These are phyloP conservation scores for Leccinum pachyderme DNA, from an alignment of 1,284 basidiomycete genomes.

Conservation along the genomic window DNA sequence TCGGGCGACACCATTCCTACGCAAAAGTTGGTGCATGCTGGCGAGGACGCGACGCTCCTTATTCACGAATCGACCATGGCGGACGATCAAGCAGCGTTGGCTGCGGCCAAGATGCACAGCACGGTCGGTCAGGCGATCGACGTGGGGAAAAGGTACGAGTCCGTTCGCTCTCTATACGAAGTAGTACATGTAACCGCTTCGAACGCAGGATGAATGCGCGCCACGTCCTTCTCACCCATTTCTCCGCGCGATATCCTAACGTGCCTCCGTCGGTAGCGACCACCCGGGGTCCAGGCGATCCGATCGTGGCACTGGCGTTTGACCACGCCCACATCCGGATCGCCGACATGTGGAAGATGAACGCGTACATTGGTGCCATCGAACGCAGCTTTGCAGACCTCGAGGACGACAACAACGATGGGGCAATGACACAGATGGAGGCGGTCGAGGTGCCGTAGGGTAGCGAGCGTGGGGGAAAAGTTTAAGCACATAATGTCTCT, in stretches of 20 bases:
- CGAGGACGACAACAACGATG: slow-evolving; percentile 33
- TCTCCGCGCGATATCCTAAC: slow-evolving; percentile 92
- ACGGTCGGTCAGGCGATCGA: slow-evolving; percentile 87
- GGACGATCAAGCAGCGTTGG: slow-evolving; percentile 73
- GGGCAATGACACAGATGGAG: background rate
- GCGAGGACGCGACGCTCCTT: slow-evolving; percentile 71
- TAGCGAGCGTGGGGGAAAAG: slow-evolving; percentile 1
- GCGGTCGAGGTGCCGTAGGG: slow-evolving; percentile 18
- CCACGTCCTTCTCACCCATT: slow-evolving; percentile 88
- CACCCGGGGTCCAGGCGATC: slow-evolving; percentile 34
- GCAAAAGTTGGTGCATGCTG: slow-evolving; percentile 64
- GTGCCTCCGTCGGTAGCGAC: slow-evolving; percentile 46
- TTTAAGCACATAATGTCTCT: slow-evolving; percentile 27
- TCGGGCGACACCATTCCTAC: slow-evolving; percentile 91
- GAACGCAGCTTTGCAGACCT: slow-evolving; percentile 64
- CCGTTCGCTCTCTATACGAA: background rate
- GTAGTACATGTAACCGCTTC: background rate
- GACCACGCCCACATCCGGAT: slow-evolving; percentile 76
- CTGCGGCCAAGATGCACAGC: slow-evolving; percentile 79
- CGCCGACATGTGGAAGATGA: slow-evolving; percentile 81
- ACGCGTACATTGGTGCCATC: slow-evolving; percentile 69
- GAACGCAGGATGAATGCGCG: slow-evolving; percentile 73
- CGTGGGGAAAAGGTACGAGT: slow-evolving; percentile 62
- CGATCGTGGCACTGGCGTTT: slow-evolving; percentile 70
- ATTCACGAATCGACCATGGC: slow-evolving; percentile 95